Percentiles rank a stretch among this genome's conserved stretches.
Conservation (phyloP, 2,329 filamentous ascomycete species). For the Curvularia eragrostidis region DNA sequence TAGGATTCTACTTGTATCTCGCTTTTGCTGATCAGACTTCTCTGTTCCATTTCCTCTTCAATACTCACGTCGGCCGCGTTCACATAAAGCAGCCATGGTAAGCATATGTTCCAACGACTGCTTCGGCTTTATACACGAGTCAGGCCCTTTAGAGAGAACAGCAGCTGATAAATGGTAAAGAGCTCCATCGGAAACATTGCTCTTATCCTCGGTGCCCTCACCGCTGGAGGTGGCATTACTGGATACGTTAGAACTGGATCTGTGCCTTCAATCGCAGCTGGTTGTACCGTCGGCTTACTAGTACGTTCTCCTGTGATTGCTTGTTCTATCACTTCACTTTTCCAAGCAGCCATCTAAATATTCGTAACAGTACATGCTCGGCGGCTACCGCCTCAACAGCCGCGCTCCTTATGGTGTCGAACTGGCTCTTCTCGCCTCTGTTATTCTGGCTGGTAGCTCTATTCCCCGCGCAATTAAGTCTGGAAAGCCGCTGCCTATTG, state of each 20-base stretch:
- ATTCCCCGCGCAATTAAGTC: conserved; percentile 86
- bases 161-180: conserved; percentile 16
- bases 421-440: conserved; percentile 83
- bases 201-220: conserved; percentile 79
- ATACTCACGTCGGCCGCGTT: not conserved
- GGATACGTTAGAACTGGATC: conserved; percentile 87
- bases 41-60: not conserved
- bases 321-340: not conserved
- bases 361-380: conserved; percentile 68
- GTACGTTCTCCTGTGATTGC: conserved; percentile 48
- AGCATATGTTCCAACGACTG: not conserved
- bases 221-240: conserved; percentile 83
- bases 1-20: not conserved
- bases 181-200: conserved; percentile 66
- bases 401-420: conserved; percentile 83
- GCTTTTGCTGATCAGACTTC: not conserved
- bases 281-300: conserved; percentile 78
- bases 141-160: conserved; percentile 1
- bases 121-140: conserved; percentile 3
- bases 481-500: conserved; percentile 82
- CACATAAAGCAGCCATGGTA: conserved; percentile 6
- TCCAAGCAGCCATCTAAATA: not conserved
- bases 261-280: conserved; percentile 83
- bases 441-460: conserved; percentile 82
- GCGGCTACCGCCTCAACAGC: conserved; percentile 79